Conservation (phyloP, 805 yeast genomes). For the Teunomyces gatunensis region DNA sequence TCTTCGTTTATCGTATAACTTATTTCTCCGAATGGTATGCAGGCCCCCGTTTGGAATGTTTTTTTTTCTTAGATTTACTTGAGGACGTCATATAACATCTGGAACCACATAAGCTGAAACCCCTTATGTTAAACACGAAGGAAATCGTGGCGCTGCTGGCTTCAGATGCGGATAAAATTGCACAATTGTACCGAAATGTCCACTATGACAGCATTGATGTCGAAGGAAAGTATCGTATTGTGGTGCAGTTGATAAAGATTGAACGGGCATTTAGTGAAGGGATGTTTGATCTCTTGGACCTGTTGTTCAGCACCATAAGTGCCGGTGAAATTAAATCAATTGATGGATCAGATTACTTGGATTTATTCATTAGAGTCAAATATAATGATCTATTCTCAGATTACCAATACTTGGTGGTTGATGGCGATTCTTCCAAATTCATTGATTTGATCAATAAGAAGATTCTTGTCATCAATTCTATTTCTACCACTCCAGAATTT, state of each 20-base stretch:
- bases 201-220: background rate
- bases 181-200: background rate
- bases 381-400: conserved; percentile 34
- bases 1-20: conserved; percentile 2
- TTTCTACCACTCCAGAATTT: conserved; percentile 8
- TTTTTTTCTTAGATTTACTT: background rate
- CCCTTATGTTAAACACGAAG: background rate
- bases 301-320: background rate
- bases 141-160: background rate
- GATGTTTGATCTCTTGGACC: background rate
- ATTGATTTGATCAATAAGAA: conserved; percentile 30
- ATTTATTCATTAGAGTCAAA: conserved; percentile 20
- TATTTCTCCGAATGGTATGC: background rate
- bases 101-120: background rate
- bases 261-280: background rate
- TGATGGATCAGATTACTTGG: background rate
- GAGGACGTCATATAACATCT: no score
- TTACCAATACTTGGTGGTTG: conserved; percentile 23
- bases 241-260: conserved; percentile 1
- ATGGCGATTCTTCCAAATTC: conserved; percentile 10
- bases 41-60: background rate
- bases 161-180: background rate
- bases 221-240: background rate
- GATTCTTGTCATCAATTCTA: conserved; percentile 18
- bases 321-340: background rate